Percentiles rank a stretch among this genome's conserved stretches.
Evolutionary conservation across 805 yeast species (phyloP).

Genomic region (Naumovozyma baii): DNA sequence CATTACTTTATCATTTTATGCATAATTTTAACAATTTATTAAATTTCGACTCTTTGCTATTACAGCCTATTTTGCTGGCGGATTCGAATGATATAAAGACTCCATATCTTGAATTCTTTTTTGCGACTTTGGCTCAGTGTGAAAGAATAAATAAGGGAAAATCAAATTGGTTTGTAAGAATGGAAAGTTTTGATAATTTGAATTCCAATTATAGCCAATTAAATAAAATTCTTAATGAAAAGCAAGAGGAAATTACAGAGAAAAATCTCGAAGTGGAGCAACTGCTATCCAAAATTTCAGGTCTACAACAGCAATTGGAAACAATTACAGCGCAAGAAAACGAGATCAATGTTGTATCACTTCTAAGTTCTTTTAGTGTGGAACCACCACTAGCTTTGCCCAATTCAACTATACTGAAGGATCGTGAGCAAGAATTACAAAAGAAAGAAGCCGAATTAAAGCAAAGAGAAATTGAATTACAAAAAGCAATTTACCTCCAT

Average conservation of each 20-base stretch:
- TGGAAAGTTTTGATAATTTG: constrained; percentile 1
- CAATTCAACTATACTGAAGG: constrained; percentile 8
- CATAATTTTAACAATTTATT: constrained; percentile 37
- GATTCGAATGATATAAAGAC: constrained; percentile 79
- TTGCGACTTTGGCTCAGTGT: constrained; percentile 62
- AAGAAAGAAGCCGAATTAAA: constrained; percentile 22
- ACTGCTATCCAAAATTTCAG: no score
- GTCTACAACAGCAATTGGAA: no score
- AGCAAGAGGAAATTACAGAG: no score
- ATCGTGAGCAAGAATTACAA: constrained; percentile 23
- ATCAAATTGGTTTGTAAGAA: constrained; percentile 24
- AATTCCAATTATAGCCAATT: no score
- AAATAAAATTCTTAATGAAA: no score
- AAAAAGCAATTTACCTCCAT: constrained; percentile 15
- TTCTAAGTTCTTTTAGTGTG: background rate
- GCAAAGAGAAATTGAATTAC: constrained; percentile 25
- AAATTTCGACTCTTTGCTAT: constrained; percentile 59
- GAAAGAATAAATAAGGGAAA: constrained; percentile 38
- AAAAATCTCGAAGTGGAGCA: no score
- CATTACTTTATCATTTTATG: constrained; percentile 53
- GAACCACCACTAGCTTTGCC: background rate
- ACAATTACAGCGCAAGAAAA: background rate
- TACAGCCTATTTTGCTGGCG: constrained; percentile 79
- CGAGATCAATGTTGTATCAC: background rate
- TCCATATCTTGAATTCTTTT: constrained; percentile 80